These are phyloP conservation scores for Didymella exigua DNA, from an alignment of 2,329 filamentous ascomycete species.

Conservation along the genomic window DNA sequence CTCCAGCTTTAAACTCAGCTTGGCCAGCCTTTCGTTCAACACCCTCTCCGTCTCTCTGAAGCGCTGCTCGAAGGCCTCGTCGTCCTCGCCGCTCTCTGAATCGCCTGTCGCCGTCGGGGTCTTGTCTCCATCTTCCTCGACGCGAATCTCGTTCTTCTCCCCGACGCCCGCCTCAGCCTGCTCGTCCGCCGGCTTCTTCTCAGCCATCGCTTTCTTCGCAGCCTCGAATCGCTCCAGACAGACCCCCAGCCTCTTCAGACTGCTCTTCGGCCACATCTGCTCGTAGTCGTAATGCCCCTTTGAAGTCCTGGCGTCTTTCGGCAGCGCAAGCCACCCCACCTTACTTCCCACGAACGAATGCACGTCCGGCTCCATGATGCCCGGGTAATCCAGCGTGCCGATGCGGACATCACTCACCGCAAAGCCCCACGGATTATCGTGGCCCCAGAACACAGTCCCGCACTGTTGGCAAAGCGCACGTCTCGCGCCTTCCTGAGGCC, in stretches of 20 bases:
- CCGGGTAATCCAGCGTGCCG: constrained; percentile 37
- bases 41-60: constrained; percentile 35
- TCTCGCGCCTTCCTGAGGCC: not conserved
- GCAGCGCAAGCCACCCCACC: constrained; percentile 37
- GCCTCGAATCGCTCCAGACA: constrained; percentile 19
- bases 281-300: constrained; percentile 16
- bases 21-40: constrained; percentile 38
- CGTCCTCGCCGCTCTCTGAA: constrained; percentile 28
- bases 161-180: not conserved
- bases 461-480: constrained; percentile 31
- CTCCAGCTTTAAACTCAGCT: constrained; percentile 32
- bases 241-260: constrained; percentile 31
- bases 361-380: constrained; percentile 39
- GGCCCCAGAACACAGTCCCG: constrained; percentile 29
- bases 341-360: constrained; percentile 39
- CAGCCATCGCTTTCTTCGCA: not conserved
- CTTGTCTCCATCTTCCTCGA: constrained; percentile 30
- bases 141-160: constrained; percentile 12
- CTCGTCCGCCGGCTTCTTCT: not conserved
- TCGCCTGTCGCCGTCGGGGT: constrained; percentile 41
- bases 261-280: constrained; percentile 36
- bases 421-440: constrained; percentile 9
- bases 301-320: constrained; percentile 27
- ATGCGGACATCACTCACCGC: constrained; percentile 24
- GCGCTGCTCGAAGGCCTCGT: constrained; percentile 39